These are phyloP conservation scores for Penicillium antarcticum DNA, from an alignment of 495 filamentous ascomycete genomes.

Conservation along the genomic window DNA sequence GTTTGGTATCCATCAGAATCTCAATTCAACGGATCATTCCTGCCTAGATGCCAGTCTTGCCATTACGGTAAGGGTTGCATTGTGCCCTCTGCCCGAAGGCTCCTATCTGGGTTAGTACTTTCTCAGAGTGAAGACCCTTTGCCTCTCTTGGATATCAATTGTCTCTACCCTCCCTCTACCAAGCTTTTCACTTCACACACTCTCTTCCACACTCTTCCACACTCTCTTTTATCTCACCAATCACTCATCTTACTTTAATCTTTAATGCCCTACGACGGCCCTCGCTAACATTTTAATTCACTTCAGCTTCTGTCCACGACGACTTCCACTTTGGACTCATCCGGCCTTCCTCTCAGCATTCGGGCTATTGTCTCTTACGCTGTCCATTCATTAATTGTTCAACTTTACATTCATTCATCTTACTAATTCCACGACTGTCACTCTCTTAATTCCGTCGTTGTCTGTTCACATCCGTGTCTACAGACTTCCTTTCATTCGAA, in stretches of 20 bases:
- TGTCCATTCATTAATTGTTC: constrained; percentile 45
- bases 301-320: constrained; percentile 43
- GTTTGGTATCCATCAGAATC: constrained; percentile 39
- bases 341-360: constrained; percentile 31
- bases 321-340: constrained; percentile 35
- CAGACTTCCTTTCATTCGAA: constrained; percentile 34
- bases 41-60: constrained; percentile 55
- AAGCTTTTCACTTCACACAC: constrained; percentile 6
- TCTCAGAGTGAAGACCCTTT: constrained; percentile 22
- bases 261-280: constrained; percentile 15
- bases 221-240: not conserved
- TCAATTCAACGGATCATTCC: constrained; percentile 45
- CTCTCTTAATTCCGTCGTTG: constrained; percentile 53
- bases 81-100: constrained; percentile 48
- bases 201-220: not conserved
- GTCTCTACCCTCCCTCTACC: constrained; percentile 15
- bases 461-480: constrained; percentile 31
- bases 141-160: constrained; percentile 24
- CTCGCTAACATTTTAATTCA: constrained; percentile 40
- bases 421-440: constrained; percentile 50
- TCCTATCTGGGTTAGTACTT: constrained; percentile 46
- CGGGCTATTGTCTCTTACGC: constrained; percentile 38
- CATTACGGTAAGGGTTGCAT: constrained; percentile 66
- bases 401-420: constrained; percentile 56
- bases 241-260: constrained; percentile 12